Evolutionary conservation across 2,329 filamentous ascomycete species (phyloP).

Genomic region (Paraconiothyrium sp.): DNA sequence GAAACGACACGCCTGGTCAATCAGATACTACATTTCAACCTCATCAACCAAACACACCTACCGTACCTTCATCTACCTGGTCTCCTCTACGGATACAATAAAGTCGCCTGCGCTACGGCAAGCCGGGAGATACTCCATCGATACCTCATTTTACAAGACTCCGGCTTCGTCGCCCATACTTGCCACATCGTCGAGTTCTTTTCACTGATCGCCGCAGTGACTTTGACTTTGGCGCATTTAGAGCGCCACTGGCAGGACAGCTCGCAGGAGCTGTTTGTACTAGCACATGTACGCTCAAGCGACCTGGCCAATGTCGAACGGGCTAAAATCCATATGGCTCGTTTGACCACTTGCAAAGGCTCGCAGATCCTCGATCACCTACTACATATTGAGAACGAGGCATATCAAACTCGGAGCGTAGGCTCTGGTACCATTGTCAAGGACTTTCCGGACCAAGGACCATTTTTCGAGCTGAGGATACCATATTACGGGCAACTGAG

Average conservation of each 20-base stretch:
- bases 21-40: constrained; percentile 14
- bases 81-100: not conserved
- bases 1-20: constrained; percentile 5
- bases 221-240: constrained; percentile 7
- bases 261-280: constrained; percentile 4
- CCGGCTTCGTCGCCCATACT: not conserved
- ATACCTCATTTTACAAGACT: constrained; percentile 11
- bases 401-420: constrained; percentile 8
- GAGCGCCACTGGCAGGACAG: constrained; percentile 11
- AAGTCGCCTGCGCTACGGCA: constrained; percentile 12
- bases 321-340: not conserved
- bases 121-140: constrained; percentile 15
- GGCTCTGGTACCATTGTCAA: constrained; percentile 13
- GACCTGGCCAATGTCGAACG: constrained; percentile 12
- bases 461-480: constrained; percentile 15
- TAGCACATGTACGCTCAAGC: constrained; percentile 12
- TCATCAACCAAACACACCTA: constrained; percentile 18
- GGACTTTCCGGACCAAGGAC: constrained; percentile 2
- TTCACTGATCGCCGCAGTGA: constrained; percentile 14
- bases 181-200: constrained; percentile 16
- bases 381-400: constrained; percentile 11
- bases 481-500: constrained; percentile 15
- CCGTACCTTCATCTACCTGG: not conserved
- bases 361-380: constrained; percentile 5
- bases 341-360: constrained; percentile 11